Base-by-base conservation (phyloP, 2,329 filamentous ascomycete genomes). In the Aspergillus brasiliensis region DNA sequence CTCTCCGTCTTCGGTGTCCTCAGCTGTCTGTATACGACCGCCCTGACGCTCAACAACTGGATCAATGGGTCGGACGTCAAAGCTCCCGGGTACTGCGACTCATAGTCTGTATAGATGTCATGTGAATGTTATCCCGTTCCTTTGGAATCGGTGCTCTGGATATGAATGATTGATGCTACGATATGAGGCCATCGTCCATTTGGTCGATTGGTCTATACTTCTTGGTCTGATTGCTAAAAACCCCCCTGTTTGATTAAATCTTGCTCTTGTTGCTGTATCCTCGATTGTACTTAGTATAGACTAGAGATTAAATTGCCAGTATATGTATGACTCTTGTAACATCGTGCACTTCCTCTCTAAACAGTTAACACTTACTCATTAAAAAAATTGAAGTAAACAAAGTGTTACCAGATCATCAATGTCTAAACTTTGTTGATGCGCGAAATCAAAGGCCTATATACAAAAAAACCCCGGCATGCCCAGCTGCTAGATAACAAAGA, bases 11-110 rank as follows among this genome's bases (percentile, higher is more conserved):
- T 98, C 70, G 95, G 95, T 7, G 79, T 93, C 56, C 76, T 92
- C 17, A 91, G 91, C 68, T 99, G 98, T 90, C 85, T 86, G 5
- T 99, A 99, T 76, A 97, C 95, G 0, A 98, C 95, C 0, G 83
- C 84, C 37, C 81, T 98, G 69, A 99, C 95, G 0, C 81, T 97
- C 51, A 84, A 89, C 72, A 96, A 91, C 76, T 99, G 95, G 96
- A 86, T 91, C 6, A 83, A 81, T 53, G 86, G 87, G 4, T 75
- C 76, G 17, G 70, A 74, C n/a, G 76, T 76, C 3, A 82, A 82
- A 63, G 69, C 81, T 11, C 86, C 86, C 2, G 86, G 86, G 31
- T 90, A 89, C 72, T 91, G 88, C 72, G 87, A 90, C 68, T 68
- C 70, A 48, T 66, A 54, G 57, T 65, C 51, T 28, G 23, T 56